Evolutionary conservation across 768 basidiomycete species (phyloP).

Genomic region (Trametes gibbosa): DNA sequence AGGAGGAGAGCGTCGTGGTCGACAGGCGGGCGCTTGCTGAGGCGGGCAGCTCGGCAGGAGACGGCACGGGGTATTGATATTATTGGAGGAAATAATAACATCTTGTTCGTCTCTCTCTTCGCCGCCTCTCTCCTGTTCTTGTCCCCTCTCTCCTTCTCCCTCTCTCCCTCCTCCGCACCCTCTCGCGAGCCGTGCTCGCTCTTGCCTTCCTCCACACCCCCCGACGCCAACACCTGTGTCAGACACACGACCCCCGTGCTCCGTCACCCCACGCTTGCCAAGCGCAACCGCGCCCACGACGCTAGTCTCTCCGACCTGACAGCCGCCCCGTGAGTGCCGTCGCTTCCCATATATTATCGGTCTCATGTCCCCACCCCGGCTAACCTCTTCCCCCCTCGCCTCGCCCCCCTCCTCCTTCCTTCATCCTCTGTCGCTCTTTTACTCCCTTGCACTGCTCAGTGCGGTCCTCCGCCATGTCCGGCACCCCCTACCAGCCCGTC

Average conservation of each 20-base stretch:
- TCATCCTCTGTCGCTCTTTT: slow-evolving; percentile 1
- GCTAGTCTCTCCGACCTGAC: neutral
- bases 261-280: neutral
- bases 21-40: neutral
- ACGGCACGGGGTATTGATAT: slow-evolving; percentile 1
- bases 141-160: neutral
- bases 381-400: neutral
- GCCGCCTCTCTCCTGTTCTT: neutral
- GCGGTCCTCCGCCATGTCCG: slow-evolving; percentile 11
- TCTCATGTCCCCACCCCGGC: neutral
- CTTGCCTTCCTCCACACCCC: neutral
- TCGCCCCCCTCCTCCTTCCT: neutral
- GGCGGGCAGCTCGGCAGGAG: neutral
- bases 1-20: neutral
- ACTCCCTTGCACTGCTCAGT: neutral
- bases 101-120: neutral
- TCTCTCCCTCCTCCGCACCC: neutral
- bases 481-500: slow-evolving; percentile 18
- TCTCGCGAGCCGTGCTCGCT: neutral
- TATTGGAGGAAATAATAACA: neutral
- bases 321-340: slow-evolving; percentile 8
- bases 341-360: neutral
- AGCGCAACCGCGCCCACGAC: slow-evolving; percentile 9
- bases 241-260: neutral
- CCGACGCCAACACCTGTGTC: neutral